These are phyloP conservation scores for Daldinia sp. DNA, from an alignment of 2,329 filamentous ascomycete genomes.

Conservation along the genomic window DNA sequence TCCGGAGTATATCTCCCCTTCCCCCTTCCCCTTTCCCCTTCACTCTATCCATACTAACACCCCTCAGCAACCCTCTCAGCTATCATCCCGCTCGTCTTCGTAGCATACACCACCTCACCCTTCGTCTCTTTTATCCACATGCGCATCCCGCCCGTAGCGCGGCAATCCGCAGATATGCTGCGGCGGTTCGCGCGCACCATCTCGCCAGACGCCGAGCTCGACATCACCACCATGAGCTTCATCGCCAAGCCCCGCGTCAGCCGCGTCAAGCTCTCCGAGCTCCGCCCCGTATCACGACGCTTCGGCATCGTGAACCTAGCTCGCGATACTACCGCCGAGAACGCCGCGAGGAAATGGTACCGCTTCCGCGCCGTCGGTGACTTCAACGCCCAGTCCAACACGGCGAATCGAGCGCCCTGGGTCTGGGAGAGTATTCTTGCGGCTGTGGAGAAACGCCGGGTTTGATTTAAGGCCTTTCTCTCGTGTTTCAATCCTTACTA, in stretches of 20 bases:
- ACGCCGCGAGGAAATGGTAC: slow-evolving; percentile 48
- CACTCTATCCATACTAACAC: neutral
- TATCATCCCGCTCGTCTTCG: slow-evolving; percentile 69
- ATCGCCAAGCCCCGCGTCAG: slow-evolving; percentile 61
- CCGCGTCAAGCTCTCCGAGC: slow-evolving; percentile 47
- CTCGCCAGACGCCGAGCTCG: slow-evolving; percentile 56
- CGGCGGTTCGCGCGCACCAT: slow-evolving; percentile 59
- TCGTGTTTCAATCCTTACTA: too few relatives aligned
- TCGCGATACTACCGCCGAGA: slow-evolving; percentile 44
- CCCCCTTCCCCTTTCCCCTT: neutral
- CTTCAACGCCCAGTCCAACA: slow-evolving; percentile 48
- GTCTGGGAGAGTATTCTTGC: slow-evolving; percentile 48
- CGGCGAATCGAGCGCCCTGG: slow-evolving; percentile 45
- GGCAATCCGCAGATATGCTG: slow-evolving; percentile 65
- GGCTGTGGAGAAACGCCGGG: slow-evolving; percentile 36
- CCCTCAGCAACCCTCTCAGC: slow-evolving; percentile 64
- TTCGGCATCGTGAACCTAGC: slow-evolving; percentile 52
- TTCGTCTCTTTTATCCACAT: slow-evolving; percentile 78
- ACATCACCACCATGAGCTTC: slow-evolving; percentile 63
- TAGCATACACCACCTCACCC: slow-evolving; percentile 71
- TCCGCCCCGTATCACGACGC: slow-evolving; percentile 44
- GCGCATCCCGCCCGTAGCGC: slow-evolving; percentile 70
- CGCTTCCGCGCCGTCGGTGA: slow-evolving; percentile 48
- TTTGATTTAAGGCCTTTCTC: slow-evolving; percentile 11
- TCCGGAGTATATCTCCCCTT: slow-evolving; percentile 39